phyloP scores from a whole-genome alignment of 148 eudicot genomes.

The Oxyria digyna region DNA sequence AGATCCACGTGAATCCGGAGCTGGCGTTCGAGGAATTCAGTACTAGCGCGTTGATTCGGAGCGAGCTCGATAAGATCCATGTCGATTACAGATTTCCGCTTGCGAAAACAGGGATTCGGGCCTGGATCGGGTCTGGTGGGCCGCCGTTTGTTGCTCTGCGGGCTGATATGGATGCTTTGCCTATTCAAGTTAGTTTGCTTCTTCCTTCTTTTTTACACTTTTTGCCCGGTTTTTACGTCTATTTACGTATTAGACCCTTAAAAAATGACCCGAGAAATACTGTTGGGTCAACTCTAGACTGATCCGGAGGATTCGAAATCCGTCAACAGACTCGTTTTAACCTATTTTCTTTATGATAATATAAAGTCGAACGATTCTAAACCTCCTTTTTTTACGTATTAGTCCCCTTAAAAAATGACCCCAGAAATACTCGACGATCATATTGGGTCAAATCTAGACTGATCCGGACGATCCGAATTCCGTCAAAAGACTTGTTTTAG shows the following conservation, averaged over 20 bases:
- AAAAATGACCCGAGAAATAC: no score
- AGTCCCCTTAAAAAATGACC: no score
- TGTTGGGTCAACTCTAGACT: no score
- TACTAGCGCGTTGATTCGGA: slow-evolving; percentile 6
- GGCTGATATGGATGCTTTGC: slow-evolving; percentile 13
- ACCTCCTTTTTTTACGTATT: no score
- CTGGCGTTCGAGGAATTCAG: slow-evolving; percentile 7
- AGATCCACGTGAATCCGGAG: slow-evolving; percentile 10
- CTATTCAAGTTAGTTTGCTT: slow-evolving; percentile 3
- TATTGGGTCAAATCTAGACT: no score
- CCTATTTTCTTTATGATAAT: no score
- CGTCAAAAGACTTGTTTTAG: no score
- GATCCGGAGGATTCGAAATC: no score
- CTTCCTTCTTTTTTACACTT: background rate
- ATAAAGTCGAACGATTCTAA: no score
- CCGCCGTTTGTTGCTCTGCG: slow-evolving; percentile 9
- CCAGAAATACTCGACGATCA: no score
- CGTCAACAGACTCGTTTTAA: no score
- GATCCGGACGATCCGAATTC: no score
- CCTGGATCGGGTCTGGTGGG: slow-evolving; percentile 12
- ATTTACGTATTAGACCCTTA: background rate
- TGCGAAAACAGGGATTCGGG: slow-evolving; percentile 8
- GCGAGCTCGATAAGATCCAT: slow-evolving; percentile 7
- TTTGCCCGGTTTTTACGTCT: background rate
- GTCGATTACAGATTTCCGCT: slow-evolving; percentile 8